Evolutionary conservation across 495 filamentous ascomycete species (phyloP).

Genomic region (Terfezia claveryi): DNA sequence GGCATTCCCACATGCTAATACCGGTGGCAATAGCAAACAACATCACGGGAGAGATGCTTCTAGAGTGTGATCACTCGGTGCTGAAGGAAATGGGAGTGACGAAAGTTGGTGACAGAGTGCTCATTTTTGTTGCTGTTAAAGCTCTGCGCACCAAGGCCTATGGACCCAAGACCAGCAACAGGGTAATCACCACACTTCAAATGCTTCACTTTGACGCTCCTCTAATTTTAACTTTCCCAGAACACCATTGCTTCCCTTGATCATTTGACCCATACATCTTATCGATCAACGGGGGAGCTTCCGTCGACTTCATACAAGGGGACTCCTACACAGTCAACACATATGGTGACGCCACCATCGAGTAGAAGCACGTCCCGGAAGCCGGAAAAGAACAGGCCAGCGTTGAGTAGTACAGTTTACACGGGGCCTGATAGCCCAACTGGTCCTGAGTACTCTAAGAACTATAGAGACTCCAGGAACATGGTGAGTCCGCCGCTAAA

Average conservation of each 20-base stretch:
- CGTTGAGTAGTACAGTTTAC: slow-evolving; percentile 12
- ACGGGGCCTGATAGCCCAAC: slow-evolving; percentile 13
- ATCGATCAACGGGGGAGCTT: slow-evolving; percentile 3
- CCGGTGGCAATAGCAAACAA: slow-evolving; percentile 40
- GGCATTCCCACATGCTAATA: background rate
- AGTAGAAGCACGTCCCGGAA: slow-evolving; percentile 37
- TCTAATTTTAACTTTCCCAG: slow-evolving; percentile 23
- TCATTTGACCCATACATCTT: slow-evolving; percentile 6
- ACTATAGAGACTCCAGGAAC: slow-evolving; percentile 7
- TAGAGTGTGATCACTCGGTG: slow-evolving; percentile 90
- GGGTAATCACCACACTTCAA: slow-evolving; percentile 32
- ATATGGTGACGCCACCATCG: slow-evolving; percentile 30
- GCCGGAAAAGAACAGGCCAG: slow-evolving; percentile 36
- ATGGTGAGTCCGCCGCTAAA: slow-evolving; percentile 14
- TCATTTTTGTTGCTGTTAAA: slow-evolving; percentile 81
- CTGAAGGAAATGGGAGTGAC: slow-evolving; percentile 97
- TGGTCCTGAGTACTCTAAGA: slow-evolving; percentile 12
- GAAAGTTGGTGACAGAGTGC: slow-evolving; percentile 92
- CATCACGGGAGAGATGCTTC: slow-evolving; percentile 85
- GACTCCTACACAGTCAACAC: slow-evolving; percentile 11
- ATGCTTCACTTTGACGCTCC: slow-evolving; percentile 12
- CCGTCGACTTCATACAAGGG: slow-evolving; percentile 6
- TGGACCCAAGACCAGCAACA: slow-evolving; percentile 62
- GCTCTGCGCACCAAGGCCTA: slow-evolving; percentile 68
- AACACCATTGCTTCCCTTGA: slow-evolving; percentile 53